A percentile compares a stretch with the other conserved stretches of the same genome.
Evolutionary conservation across 2,329 filamentous ascomycete genomes (phyloP).

Genomic region (Botrytis aclada): DNA sequence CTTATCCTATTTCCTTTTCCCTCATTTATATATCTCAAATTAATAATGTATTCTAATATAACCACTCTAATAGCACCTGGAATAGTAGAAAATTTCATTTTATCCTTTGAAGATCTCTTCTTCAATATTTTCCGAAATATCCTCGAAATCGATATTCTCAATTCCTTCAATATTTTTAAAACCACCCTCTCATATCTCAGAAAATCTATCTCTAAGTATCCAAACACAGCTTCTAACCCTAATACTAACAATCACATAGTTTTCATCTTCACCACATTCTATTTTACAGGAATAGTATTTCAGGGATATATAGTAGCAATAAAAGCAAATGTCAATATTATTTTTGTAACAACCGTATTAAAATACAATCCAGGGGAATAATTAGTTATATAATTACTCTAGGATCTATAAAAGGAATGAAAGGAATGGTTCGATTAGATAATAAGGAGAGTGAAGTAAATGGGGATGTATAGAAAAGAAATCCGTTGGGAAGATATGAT

Average conservation of each 20-base stretch:
- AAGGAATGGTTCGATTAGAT: slow-evolving; percentile 67
- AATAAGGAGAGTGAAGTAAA: slow-evolving; percentile 25
- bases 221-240: slow-evolving; percentile 58
- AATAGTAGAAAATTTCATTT: slow-evolving; percentile 93
- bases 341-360: slow-evolving; percentile 74
- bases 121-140: slow-evolving; percentile 92
- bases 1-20: slow-evolving; percentile 12
- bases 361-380: slow-evolving; percentile 88
- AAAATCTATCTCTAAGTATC: slow-evolving; percentile 60
- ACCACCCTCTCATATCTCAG: slow-evolving; percentile 80
- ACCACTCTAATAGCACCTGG: slow-evolving; percentile 63
- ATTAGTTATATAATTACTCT: slow-evolving; percentile 87
- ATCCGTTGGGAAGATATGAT: slow-evolving; percentile 76
- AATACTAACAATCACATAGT: slow-evolving; percentile 75
- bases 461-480: slow-evolving; percentile 39
- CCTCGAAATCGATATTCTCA: slow-evolving; percentile 92
- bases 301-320: slow-evolving; percentile 89
- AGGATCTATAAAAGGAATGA: slow-evolving; percentile 73
- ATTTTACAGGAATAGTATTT: slow-evolving; percentile 81
- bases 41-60: slow-evolving; percentile 5
- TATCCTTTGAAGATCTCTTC: slow-evolving; percentile 75
- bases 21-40: background rate
- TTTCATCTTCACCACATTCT: slow-evolving; percentile 85
- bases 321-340: slow-evolving; percentile 85
- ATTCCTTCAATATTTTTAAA: slow-evolving; percentile 95